phyloP scores from a whole-genome alignment of 768 basidiomycete species.

The Paxillus involutus region DNA sequence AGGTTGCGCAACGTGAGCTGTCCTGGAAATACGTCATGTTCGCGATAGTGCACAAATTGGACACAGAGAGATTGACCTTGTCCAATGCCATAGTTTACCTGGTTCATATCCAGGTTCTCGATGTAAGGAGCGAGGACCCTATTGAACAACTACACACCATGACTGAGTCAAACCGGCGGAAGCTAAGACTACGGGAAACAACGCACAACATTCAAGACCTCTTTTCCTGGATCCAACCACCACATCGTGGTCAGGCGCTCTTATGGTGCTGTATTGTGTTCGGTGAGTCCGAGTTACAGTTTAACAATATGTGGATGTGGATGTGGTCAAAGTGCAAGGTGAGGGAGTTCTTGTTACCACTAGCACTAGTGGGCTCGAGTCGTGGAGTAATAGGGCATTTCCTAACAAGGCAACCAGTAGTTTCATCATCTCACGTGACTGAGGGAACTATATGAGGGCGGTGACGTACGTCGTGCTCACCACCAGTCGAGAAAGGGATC shows the following conservation, averaged over 20 bases:
- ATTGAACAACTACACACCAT: constrained; percentile 66
- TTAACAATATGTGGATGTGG: background rate
- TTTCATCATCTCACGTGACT: constrained; percentile 30
- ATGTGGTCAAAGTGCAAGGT: too few species aligned
- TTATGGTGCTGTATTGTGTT: background rate
- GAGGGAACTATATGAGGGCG: too few species aligned
- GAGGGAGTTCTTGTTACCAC: background rate
- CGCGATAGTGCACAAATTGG: background rate
- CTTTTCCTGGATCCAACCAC: constrained; percentile 88
- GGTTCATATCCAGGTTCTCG: constrained; percentile 92
- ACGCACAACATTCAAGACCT: constrained; percentile 76
- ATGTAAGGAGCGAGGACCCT: constrained; percentile 93
- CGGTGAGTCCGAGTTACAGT: background rate
- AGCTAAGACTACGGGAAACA: background rate
- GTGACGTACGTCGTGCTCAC: too few species aligned
- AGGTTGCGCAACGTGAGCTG: constrained; percentile 78
- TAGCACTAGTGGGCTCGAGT: too few species aligned
- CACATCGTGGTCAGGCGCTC: constrained; percentile 53
- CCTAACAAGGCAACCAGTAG: constrained; percentile 20
- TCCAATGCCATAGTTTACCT: constrained; percentile 90
- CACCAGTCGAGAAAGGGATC: too few species aligned
- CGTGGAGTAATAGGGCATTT: constrained; percentile 25
- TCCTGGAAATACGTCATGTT: constrained; percentile 41
- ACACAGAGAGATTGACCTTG: constrained; percentile 52
- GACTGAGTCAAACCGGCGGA: background rate